Percentiles rank a stretch among this genome's conserved stretches.
Evolutionary conservation across 192 early-diverging fungal species (phyloP).

Genomic region (Coemansia pectinata): DNA sequence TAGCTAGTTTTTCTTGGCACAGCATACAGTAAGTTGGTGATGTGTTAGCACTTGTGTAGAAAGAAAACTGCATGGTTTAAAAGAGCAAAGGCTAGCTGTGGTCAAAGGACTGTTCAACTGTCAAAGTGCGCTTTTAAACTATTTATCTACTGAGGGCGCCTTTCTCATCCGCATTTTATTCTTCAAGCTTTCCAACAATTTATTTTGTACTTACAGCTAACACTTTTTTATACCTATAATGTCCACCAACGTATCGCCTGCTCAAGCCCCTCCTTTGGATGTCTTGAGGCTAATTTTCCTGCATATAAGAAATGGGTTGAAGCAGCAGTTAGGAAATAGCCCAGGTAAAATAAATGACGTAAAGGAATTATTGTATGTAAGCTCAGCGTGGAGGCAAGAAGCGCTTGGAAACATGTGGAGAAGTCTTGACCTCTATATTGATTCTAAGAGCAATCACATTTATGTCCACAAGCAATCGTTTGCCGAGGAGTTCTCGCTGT

Average conservation of each 20-base stretch:
- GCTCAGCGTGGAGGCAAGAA: background rate
- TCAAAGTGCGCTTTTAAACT: background rate
- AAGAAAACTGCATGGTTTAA: too few species aligned
- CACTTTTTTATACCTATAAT: background rate
- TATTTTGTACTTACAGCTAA: background rate
- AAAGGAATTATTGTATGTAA: background rate
- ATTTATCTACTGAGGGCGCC: background rate
- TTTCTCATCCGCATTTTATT: background rate
- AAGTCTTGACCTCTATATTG: background rate
- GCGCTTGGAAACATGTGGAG: background rate
- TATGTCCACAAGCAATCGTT: background rate
- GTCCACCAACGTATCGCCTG: background rate
- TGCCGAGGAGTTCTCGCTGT: background rate
- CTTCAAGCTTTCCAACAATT: background rate
- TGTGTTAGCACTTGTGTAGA: too few species aligned
- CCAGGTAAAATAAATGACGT: background rate
- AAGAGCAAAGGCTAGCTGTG: too few species aligned
- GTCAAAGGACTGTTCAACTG: too few species aligned
- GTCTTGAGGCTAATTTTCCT: background rate
- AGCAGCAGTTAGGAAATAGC: background rate
- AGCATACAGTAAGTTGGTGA: too few species aligned
- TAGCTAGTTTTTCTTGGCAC: too few species aligned
- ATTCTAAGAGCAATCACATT: background rate
- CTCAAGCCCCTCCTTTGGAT: background rate
- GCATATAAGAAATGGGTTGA: background rate